Conservation (phyloP, 257 asterid species). For the Mentha longifolia region DNA sequence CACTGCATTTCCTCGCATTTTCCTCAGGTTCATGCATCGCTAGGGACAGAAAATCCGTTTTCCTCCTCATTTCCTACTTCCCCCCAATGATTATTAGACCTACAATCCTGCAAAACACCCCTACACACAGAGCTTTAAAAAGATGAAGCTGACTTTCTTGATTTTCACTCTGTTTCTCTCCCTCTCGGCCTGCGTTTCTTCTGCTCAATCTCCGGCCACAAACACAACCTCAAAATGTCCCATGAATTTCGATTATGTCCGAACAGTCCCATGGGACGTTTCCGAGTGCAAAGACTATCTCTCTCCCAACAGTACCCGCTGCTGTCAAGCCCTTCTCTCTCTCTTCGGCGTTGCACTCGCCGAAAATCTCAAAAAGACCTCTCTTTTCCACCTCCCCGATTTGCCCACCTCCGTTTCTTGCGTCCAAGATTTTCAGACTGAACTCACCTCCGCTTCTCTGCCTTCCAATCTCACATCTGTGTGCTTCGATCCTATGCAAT, state of each 20-base stretch:
- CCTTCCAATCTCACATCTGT: conserved; percentile 56
- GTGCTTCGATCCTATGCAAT: conserved; percentile 74
- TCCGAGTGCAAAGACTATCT: conserved; percentile 52
- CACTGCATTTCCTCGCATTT: conserved; percentile 29
- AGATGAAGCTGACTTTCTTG: conserved; percentile 46
- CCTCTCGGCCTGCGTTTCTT: conserved; percentile 29
- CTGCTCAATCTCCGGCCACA: conserved; percentile 38
- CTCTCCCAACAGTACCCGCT: conserved; percentile 39
- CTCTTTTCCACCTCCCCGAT: conserved; percentile 59
- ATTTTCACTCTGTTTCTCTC: conserved; percentile 32
- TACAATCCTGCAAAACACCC: conserved; percentile 12
- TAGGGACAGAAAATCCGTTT: not conserved
- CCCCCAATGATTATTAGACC: conserved; percentile 11
- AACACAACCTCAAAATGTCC: conserved; percentile 57
- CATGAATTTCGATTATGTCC: conserved; percentile 64
- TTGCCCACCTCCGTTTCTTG: conserved; percentile 78
- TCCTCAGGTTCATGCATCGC: conserved; percentile 28
- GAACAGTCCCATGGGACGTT: conserved; percentile 65
- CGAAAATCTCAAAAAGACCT: conserved; percentile 56
- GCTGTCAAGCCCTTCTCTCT: conserved; percentile 80
- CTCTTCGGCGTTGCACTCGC: conserved; percentile 70
- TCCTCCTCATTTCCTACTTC: conserved; percentile 23
- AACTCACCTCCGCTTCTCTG: conserved; percentile 54
- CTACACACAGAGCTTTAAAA: not conserved
- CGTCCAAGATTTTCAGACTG: conserved; percentile 62